phyloP scores from a whole-genome alignment of 2,329 filamentous ascomycete species.

The Aspergillus amoenus region DNA sequence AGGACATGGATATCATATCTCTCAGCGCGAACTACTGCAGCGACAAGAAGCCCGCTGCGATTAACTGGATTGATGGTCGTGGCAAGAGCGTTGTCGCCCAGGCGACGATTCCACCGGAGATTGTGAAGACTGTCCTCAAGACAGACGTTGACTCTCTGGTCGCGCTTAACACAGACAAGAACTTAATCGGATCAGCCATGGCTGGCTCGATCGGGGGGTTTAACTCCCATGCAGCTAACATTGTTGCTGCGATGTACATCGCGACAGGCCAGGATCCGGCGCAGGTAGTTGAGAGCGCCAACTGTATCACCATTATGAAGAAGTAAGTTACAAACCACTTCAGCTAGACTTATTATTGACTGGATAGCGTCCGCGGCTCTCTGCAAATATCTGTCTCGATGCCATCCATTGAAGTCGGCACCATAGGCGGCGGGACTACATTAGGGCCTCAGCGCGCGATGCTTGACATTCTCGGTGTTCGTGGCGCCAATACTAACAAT shows the following conservation, averaged over 20 bases:
- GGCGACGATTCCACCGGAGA: constrained; percentile 86
- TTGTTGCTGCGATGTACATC: constrained; percentile 92
- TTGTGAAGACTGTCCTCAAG: constrained; percentile 87
- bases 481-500: constrained; percentile 82
- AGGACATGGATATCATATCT: constrained; percentile 92
- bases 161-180: constrained; percentile 91
- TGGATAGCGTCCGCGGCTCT: constrained; percentile 71
- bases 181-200: constrained; percentile 96
- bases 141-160: constrained; percentile 88
- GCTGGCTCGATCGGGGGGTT: constrained; percentile 92
- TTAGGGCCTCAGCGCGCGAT: constrained; percentile 94
- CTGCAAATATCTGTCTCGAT: constrained; percentile 98
- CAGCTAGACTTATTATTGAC: neutral
- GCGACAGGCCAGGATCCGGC: constrained; percentile 97
- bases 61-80: constrained; percentile 98
- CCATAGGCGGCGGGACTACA: constrained; percentile 93
- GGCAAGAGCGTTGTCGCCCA: constrained; percentile 97
- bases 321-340: constrained; percentile 62
- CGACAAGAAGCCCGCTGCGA: constrained; percentile 94
- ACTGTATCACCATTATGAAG: constrained; percentile 98
- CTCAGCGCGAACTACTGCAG: constrained; percentile 97
- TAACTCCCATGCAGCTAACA: constrained; percentile 96
- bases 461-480: constrained; percentile 95
- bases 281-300: constrained; percentile 93
- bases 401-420: constrained; percentile 97